phyloP scores from a whole-genome alignment of 768 basidiomycete genomes.

The Hemileccinum impolitum region DNA sequence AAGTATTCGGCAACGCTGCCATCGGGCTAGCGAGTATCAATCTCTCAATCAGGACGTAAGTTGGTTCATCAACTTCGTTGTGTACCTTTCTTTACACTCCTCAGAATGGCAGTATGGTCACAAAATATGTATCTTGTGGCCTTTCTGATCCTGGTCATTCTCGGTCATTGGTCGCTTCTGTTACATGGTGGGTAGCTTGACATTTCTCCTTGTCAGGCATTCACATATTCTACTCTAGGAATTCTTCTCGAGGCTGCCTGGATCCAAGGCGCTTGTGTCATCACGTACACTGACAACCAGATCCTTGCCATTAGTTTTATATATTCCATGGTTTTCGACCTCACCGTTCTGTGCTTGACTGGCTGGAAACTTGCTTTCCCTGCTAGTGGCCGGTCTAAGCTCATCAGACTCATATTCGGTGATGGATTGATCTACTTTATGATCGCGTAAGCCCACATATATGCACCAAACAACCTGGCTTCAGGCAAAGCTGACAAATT shows the following conservation, averaged over 20 bases:
- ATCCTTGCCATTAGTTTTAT: constrained; percentile 67
- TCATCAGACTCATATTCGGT: constrained; percentile 64
- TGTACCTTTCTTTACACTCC: constrained; percentile 1
- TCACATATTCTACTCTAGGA: constrained; percentile 33
- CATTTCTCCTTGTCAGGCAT: background rate
- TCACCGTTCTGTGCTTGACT: constrained; percentile 58
- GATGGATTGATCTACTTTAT: constrained; percentile 72
- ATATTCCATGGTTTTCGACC: constrained; percentile 72
- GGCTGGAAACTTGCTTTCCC: constrained; percentile 55
- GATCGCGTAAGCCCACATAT: constrained; percentile 52
- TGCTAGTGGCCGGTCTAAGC: constrained; percentile 47
- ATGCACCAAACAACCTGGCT: background rate
- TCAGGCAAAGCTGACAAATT: constrained; percentile 5
- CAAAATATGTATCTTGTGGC: constrained; percentile 50
- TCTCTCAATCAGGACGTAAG: constrained; percentile 64
- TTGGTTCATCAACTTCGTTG: constrained; percentile 1
- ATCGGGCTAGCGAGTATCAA: constrained; percentile 72
- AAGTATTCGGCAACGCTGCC: constrained; percentile 60
- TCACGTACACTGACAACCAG: constrained; percentile 54
- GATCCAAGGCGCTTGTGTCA: constrained; percentile 50
- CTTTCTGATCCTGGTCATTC: constrained; percentile 52
- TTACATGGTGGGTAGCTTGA: constrained; percentile 48
- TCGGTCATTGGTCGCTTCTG: constrained; percentile 71
- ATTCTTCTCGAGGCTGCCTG: constrained; percentile 59
- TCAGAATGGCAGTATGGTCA: constrained; percentile 70